phyloP scores from a whole-genome alignment of 345 rosid genomes.

The Salix koriyanagi region DNA sequence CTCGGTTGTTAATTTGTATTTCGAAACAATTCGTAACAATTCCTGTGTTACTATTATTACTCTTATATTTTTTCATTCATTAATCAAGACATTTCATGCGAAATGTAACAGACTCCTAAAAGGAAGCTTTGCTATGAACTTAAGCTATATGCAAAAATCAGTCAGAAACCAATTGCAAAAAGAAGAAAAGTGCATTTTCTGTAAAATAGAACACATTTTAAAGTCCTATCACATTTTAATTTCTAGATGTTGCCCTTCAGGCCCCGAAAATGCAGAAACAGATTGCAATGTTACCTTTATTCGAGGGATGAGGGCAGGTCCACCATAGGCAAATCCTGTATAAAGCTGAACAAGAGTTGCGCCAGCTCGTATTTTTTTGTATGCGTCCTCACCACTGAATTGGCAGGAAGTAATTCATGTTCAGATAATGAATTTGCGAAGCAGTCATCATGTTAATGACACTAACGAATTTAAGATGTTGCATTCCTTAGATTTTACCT shows the following conservation, averaged over 20 bases:
- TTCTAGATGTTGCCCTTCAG: background rate
- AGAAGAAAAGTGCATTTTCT: background rate
- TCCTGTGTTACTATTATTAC: background rate
- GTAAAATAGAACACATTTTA: background rate
- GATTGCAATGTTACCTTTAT: conserved; percentile 53
- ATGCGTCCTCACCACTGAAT: conserved; percentile 95
- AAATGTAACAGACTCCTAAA: background rate
- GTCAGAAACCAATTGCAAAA: background rate
- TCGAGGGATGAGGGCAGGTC: conserved; percentile 92
- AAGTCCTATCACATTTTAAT: background rate
- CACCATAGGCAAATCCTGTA: conserved; percentile 89
- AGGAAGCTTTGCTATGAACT: background rate
- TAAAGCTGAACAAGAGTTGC: conserved; percentile 97
- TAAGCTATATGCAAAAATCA: background rate
- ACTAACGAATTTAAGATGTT: background rate
- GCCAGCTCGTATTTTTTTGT: conserved; percentile 86
- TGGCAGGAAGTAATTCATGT: conserved; percentile 5
- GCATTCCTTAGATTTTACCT: conserved; percentile 43
- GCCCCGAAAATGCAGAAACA: background rate
- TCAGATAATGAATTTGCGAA: background rate
- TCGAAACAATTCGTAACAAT: background rate
- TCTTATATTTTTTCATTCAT: background rate
- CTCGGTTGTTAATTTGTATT: background rate
- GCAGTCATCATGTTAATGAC: background rate
- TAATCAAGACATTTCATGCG: background rate